Evolutionary conservation across 2,329 filamentous ascomycete species (phyloP), one percentile per base, ranked within the genome.

Genomic region (Paraphoma sp.): DNA sequence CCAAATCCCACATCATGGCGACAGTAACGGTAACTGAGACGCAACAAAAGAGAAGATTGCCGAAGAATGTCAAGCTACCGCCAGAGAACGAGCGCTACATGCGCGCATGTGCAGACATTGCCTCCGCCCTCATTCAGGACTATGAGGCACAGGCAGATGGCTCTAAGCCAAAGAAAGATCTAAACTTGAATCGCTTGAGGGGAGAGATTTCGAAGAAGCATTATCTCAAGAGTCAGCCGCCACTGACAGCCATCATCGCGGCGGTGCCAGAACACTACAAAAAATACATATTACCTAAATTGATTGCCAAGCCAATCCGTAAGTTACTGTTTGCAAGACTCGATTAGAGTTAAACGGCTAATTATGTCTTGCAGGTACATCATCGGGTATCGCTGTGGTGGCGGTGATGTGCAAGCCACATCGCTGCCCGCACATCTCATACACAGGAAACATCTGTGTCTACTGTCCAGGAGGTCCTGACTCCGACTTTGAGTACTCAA

Each of bases 371-470:
- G 10, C 63, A 91, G 88, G 92, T 69, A 97, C 94, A 14, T 96
- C 94, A 0, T 97, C 93, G 50, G 95, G 95, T 55, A 99, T 99
- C 69, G 95, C 95, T 2, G 95, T 99, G 8, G 95, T 99, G 45
- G 95, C 96, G 43, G 96, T 99, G 66, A 99, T 99, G 95, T 98
- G 95, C 85, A 99, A 99, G 78, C 95, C 95, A 23, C 95, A 99
- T 76, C 86, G 95, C 74, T 99, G 95, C 73, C 95, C 95, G 16
- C 95, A 99, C 74, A 99, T 99, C 68, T 92, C 95, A 10, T 99
- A 97, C 77, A 99, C 95, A 0, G 95, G 95, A 61, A 99, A 99
- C 75, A 98, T 99, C 61, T 99, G 95, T 77, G 95, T 99, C 59
- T 99, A 99, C 80, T 99, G 95, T 73, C 95, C 95, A 9, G 95